These are phyloP conservation scores for Monosporascus cannonballus DNA, from an alignment of 2,329 filamentous ascomycete genomes.

Conservation along the genomic window DNA sequence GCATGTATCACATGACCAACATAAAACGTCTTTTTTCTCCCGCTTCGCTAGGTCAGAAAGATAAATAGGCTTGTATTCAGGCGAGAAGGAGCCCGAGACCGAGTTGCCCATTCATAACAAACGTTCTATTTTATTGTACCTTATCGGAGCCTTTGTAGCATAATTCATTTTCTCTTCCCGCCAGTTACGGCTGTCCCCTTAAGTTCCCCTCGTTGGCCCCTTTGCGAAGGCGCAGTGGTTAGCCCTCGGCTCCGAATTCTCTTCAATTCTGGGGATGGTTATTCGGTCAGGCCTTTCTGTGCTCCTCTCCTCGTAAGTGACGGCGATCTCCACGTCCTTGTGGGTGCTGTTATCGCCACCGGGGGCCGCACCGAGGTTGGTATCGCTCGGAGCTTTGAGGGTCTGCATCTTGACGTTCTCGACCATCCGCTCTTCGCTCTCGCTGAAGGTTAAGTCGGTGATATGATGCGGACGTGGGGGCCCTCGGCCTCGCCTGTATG, in stretches of 20 bases:
- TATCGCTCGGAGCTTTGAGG: conserved; percentile 19
- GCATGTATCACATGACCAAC: too few species aligned
- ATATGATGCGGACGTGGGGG: conserved; percentile 28
- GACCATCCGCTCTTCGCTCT: conserved; percentile 40
- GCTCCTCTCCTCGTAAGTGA: conserved; percentile 8
- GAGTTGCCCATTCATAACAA: too few species aligned
- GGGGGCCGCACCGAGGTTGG: conserved; percentile 6
- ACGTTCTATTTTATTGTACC: too few species aligned
- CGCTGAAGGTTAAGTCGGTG: conserved; percentile 33
- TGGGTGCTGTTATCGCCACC: conserved; percentile 33
- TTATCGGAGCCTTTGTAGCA: too few species aligned
- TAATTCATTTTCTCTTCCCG: not conserved
- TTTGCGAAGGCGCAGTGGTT: conserved; percentile 11
- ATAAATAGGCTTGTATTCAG: too few species aligned
- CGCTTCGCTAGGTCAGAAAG: too few species aligned
- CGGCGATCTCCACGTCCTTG: conserved; percentile 31
- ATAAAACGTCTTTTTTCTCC: too few species aligned
- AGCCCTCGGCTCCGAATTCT: conserved; percentile 9
- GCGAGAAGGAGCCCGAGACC: too few species aligned
- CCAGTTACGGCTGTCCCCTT: not conserved
- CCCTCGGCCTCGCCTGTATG: conserved; percentile 19
- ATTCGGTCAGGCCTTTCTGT: conserved; percentile 3
- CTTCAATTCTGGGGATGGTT: conserved; percentile 7
- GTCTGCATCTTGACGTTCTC: conserved; percentile 34
- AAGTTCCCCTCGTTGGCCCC: conserved; percentile 6